Conservation (phyloP, 768 basidiomycete genomes). For the Artomyces pyxidatus region DNA sequence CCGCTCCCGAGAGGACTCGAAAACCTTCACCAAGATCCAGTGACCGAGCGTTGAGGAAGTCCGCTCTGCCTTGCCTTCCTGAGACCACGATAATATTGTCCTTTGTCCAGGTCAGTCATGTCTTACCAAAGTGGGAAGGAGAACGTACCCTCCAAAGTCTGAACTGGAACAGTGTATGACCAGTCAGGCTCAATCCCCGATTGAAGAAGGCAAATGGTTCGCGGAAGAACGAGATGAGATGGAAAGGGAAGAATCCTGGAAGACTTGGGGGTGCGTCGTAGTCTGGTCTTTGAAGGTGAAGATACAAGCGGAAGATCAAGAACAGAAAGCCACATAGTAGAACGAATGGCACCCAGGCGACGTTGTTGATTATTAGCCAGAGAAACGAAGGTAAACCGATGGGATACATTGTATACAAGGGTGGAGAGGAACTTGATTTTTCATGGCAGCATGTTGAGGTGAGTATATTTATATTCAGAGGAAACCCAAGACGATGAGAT, state of each 20-base stretch:
- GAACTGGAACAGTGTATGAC: slow-evolving; percentile 61
- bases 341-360: slow-evolving; percentile 10
- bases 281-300: neutral
- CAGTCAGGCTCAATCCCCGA: slow-evolving; percentile 62
- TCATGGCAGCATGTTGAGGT: no score
- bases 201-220: slow-evolving; percentile 65
- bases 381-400: slow-evolving; percentile 33
- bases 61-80: slow-evolving; percentile 58
- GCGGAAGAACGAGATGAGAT: slow-evolving; percentile 62
- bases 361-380: slow-evolving; percentile 7
- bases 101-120: slow-evolving; percentile 29
- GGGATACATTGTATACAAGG: no score
- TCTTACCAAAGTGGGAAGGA: slow-evolving; percentile 2
- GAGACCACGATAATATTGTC: slow-evolving; percentile 71
- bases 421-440: no score
- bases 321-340: slow-evolving; percentile 20
- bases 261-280: slow-evolving; percentile 43
- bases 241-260: slow-evolving; percentile 49
- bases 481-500: no score
- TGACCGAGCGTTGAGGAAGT: slow-evolving; percentile 62
- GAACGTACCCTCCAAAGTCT: slow-evolving; percentile 53
- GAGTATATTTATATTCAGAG: no score
- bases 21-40: slow-evolving; percentile 76
- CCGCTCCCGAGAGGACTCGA: slow-evolving; percentile 71
- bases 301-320: slow-evolving; percentile 3